These are phyloP conservation scores for Biscogniauxia marginata DNA, from an alignment of 2,329 filamentous ascomycete species.

Conservation along the genomic window DNA sequence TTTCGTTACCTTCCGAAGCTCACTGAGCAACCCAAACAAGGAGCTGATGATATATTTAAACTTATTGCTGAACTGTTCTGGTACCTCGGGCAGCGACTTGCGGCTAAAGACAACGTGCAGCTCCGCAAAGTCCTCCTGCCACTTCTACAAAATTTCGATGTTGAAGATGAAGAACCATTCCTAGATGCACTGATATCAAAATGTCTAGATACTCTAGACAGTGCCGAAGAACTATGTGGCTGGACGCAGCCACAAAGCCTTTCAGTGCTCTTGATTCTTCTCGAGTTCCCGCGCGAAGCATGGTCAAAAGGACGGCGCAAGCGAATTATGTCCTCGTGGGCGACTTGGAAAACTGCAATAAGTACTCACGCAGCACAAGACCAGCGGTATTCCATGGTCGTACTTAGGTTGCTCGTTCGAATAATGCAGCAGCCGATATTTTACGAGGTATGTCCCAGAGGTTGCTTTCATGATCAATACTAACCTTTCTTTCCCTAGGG, in stretches of 20 bases:
- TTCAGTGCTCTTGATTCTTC: constrained; percentile 21
- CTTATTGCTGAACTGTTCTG: constrained; percentile 25
- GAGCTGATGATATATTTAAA: constrained; percentile 15
- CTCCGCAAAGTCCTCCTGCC: constrained; percentile 12
- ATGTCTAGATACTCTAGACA: constrained; percentile 24
- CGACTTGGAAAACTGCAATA: constrained; percentile 24
- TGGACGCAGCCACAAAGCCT: constrained; percentile 27
- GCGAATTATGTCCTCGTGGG: constrained; percentile 33
- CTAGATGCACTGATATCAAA: constrained; percentile 27
- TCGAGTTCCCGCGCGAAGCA: constrained; percentile 28
- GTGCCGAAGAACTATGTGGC: constrained; percentile 16
- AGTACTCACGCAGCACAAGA: constrained; percentile 18
- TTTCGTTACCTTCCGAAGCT: constrained; percentile 27
- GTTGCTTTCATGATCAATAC: constrained; percentile 5
- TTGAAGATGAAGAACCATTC: constrained; percentile 27
- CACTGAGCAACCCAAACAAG: constrained; percentile 21
- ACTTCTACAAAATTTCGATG: constrained; percentile 26
- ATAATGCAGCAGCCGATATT: constrained; percentile 34
- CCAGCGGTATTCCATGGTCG: constrained; percentile 18
- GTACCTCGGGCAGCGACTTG: constrained; percentile 14
- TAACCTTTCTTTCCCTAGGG: constrained; percentile 14
- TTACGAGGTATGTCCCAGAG: constrained; percentile 27
- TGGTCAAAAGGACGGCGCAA: constrained; percentile 33
- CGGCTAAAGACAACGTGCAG: constrained; percentile 5
- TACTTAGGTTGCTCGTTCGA: constrained; percentile 28